Base-by-base conservation (phyloP, 73 alveolate genomes). In the Paramecium sonneborni region DNA sequence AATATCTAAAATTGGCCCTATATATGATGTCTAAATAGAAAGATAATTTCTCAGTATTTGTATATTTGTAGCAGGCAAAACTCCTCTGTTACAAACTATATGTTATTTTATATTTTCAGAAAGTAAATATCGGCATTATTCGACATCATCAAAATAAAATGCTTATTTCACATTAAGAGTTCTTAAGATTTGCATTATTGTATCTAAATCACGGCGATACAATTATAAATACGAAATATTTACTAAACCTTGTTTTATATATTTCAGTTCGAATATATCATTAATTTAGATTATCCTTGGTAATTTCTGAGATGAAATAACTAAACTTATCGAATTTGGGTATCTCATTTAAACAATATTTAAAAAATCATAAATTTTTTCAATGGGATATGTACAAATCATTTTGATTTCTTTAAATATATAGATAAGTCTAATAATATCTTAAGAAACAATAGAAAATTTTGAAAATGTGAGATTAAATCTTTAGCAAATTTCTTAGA, bases 341-440 rank as follows among this genome's bases (percentile, higher is more conserved):
- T 79, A 79, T 43, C 62, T 41, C 72, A 39, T 41, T 41, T 79
- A 34, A 43, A 30, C 32, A 14, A 79, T 32, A 37, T 38, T 21
- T 43, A 79, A 43, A 44, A 79, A 79, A 21, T 79, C 62, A 20
- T 37, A 74, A 9, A 37, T 1, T 43, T 41, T 79, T 79, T 46
- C 74, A 6, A 79, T 41, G 3, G 90, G 90, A 79, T 79, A 79
- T 24, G 72, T 79, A 10, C 90, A 79, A 43, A 79, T 32, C 90
- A 79, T 79, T 34, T 79, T 79, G 10, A 79, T 79, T 46, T 79
- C 90, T 24, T 79, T 41, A 79, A 79, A 79, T 24, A 79, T 7
- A 46, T 43, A 79, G 28, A 79, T 41, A 23, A 79, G 72, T 44
- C 55, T 79, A 23, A 79, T 79, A 14, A 79, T 48, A 46, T 79